phyloP scores from a whole-genome alignment of 345 rosid genomes.

The Aquilaria yunnanensis region DNA sequence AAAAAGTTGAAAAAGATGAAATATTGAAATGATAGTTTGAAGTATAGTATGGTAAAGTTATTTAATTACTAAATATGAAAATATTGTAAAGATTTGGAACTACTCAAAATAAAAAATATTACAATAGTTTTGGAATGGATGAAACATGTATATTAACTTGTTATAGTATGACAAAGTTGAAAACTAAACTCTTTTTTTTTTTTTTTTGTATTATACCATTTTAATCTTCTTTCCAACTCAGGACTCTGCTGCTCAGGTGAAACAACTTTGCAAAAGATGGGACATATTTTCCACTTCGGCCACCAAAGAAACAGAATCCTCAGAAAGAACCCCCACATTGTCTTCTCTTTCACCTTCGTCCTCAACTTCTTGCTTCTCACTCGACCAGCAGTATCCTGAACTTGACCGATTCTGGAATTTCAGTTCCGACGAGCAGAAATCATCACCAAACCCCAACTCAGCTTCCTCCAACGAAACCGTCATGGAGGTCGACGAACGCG shows the following conservation, averaged over 20 bases:
- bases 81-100: too few relatives aligned
- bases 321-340: slow-evolving; percentile 42
- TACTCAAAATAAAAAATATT: too few relatives aligned
- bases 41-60: too few relatives aligned
- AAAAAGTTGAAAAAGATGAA: too few relatives aligned
- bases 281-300: slow-evolving; percentile 48
- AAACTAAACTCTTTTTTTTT: too few relatives aligned
- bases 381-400: slow-evolving; percentile 36
- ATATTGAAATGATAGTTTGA: too few relatives aligned
- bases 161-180: too few relatives aligned
- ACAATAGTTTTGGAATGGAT: too few relatives aligned
- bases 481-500: slow-evolving; percentile 43
- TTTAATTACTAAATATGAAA: too few relatives aligned
- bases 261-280: slow-evolving; percentile 60
- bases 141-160: too few relatives aligned
- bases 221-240: slow-evolving; percentile 12
- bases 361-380: slow-evolving; percentile 40
- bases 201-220: not conserved
- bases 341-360: slow-evolving; percentile 59
- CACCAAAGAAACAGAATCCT: slow-evolving; percentile 35
- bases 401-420: slow-evolving; percentile 26
- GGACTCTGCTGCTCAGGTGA: slow-evolving; percentile 34
- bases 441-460: slow-evolving; percentile 47
- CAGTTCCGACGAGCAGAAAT: slow-evolving; percentile 18
- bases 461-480: slow-evolving; percentile 51